A percentile compares a stretch with the other conserved stretches of the same genome.
These are phyloP conservation scores for Phallus indusiatus DNA, from an alignment of 768 basidiomycete species.

Conservation along the genomic window DNA sequence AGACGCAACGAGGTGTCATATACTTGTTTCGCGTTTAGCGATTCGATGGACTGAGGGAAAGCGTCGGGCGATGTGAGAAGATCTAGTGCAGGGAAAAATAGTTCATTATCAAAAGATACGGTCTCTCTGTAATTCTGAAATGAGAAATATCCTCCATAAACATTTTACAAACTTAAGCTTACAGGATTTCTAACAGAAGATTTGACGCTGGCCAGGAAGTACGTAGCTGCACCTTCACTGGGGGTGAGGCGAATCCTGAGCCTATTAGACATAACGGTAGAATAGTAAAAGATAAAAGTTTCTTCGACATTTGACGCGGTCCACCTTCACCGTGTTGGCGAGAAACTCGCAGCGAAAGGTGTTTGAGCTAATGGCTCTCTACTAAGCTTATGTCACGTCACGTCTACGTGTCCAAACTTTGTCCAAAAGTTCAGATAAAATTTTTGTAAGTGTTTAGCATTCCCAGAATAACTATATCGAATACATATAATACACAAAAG, in stretches of 20 bases:
- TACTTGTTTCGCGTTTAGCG: conserved; percentile 37
- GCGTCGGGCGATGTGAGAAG: conserved; percentile 46
- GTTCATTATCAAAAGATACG: conserved; percentile 55
- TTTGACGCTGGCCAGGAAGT: conserved; percentile 62
- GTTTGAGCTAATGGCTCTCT: too few species aligned
- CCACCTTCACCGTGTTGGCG: too few species aligned
- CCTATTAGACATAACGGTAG: not conserved
- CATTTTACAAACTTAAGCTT: conserved; percentile 17
- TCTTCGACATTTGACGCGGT: not conserved
- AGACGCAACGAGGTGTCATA: conserved; percentile 47
- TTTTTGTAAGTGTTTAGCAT: too few species aligned
- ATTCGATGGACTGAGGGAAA: conserved; percentile 23
- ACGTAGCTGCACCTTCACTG: conserved; percentile 48
- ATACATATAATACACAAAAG: too few species aligned
- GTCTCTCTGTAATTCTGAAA: conserved; percentile 58
- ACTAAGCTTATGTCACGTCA: not conserved
- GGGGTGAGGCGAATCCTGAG: conserved; percentile 24
- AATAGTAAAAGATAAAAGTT: not conserved
- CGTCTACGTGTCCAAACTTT: not conserved
- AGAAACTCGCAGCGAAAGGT: too few species aligned
- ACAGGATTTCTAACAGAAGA: conserved; percentile 57
- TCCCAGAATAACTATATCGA: too few species aligned
- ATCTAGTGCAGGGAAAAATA: conserved; percentile 71
- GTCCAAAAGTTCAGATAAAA: not conserved
- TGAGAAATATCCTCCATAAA: not conserved